Conservation (phyloP, 805 yeast species). For the Tetrapisispora fleetii region DNA sequence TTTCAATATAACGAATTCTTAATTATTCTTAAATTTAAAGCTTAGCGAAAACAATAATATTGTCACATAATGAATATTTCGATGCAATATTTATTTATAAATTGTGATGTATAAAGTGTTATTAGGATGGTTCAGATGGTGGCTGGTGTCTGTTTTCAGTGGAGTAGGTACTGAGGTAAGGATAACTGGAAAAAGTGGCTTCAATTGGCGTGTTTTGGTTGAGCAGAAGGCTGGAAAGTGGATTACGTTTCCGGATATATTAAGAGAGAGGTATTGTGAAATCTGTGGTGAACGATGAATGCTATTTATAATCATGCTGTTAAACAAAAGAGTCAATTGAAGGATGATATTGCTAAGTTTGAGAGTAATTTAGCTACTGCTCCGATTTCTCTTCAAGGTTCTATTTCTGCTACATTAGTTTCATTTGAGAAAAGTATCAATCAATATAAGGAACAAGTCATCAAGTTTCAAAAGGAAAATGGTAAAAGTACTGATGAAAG, state of each 20-base stretch:
- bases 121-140: too few species aligned
- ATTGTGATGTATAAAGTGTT: too few species aligned
- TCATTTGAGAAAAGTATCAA: conserved; percentile 66
- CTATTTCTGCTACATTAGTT: conserved; percentile 49
- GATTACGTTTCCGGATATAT: too few species aligned
- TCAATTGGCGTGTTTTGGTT: too few species aligned
- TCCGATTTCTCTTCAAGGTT: conserved; percentile 65
- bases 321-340: conserved; percentile 68
- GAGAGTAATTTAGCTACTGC: conserved; percentile 53
- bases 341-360: conserved; percentile 57
- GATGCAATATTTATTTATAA: too few species aligned
- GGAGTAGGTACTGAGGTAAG: too few species aligned
- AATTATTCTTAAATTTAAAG: background rate
- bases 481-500: background rate
- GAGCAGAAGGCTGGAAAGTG: too few species aligned
- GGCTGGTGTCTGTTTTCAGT: too few species aligned
- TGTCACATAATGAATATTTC: too few species aligned
- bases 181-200: too few species aligned
- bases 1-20: background rate
- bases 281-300: conserved; percentile 50
- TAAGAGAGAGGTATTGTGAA: too few species aligned
- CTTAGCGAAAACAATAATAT: too few species aligned
- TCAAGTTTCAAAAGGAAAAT: conserved; percentile 29
- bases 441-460: conserved; percentile 36
- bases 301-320: conserved; percentile 83